Percentiles rank a stretch among this genome's conserved stretches.
phyloP scores from a whole-genome alignment of 1,139 yeast species.

The Geotrichum fermentans region DNA sequence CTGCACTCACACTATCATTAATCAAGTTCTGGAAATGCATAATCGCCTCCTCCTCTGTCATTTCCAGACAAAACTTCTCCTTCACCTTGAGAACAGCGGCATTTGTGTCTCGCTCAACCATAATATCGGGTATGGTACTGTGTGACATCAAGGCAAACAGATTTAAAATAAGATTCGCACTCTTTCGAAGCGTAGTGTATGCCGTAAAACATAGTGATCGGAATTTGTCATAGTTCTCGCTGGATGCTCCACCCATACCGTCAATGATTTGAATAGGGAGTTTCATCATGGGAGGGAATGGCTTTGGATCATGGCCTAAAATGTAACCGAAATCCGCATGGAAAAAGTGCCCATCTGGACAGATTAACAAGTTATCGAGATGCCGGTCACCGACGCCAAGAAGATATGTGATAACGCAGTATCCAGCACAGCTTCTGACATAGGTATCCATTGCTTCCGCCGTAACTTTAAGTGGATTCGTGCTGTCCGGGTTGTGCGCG shows the following conservation, averaged over 20 bases:
- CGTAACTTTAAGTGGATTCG: conserved; percentile 67
- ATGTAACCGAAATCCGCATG: conserved; percentile 98
- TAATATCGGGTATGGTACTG: conserved; percentile 85
- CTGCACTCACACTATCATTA: conserved; percentile 89
- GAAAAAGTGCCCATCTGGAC: conserved; percentile 77
- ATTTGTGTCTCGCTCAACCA: conserved; percentile 59
- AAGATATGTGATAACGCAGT: conserved; percentile 91
- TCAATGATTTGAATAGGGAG: conserved; percentile 94
- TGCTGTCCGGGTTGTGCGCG: conserved; percentile 56
- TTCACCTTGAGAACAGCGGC: conserved; percentile 73
- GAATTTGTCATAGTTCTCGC: conserved; percentile 79
- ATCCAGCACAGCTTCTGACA: conserved; percentile 94
- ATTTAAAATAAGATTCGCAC: conserved; percentile 82
- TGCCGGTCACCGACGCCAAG: conserved; percentile 97
- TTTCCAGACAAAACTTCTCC: conserved; percentile 87
- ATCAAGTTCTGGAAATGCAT: conserved; percentile 89
- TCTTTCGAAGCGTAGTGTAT: conserved; percentile 81
- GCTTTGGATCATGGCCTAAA: conserved; percentile 94
- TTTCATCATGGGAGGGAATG: conserved; percentile 97
- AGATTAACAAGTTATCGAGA: conserved; percentile 73
- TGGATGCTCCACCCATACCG: conserved; percentile 92
- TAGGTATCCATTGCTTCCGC: conserved; percentile 84
- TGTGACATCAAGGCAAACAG: conserved; percentile 91
- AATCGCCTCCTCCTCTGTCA: conserved; percentile 94
- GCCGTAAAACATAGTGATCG: conserved; percentile 93